Evolutionary conservation across 345 rosid genomes (phyloP).

Genomic region (Alliaria petiolata): DNA sequence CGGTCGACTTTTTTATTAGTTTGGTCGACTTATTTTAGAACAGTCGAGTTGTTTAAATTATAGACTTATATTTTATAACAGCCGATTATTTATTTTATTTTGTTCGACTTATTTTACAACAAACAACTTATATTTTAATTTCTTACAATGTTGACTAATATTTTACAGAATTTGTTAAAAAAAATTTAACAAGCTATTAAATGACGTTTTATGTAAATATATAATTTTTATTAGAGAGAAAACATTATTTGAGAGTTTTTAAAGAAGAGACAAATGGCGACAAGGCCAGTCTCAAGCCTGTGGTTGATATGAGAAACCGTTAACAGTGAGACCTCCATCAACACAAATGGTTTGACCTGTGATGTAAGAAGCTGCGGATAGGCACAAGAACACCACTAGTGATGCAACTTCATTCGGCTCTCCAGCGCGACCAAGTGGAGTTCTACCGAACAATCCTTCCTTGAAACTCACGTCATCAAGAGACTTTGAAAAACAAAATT

Average conservation of each 20-base stretch:
- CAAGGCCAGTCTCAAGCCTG: neutral
- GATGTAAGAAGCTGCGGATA: constrained; percentile 55
- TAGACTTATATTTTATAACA: too few species aligned
- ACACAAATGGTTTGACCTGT: constrained; percentile 49
- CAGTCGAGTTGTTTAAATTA: too few species aligned
- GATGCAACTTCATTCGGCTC: constrained; percentile 49
- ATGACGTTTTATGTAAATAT: too few species aligned
- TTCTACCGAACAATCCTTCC: constrained; percentile 19
- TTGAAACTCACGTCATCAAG: neutral
- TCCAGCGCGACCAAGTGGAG: constrained; percentile 46
- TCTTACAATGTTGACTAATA: too few species aligned
- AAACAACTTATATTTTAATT: too few species aligned
- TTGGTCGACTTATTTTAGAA: too few species aligned
- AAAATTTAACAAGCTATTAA: too few species aligned
- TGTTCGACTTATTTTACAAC: too few species aligned
- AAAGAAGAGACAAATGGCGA: neutral
- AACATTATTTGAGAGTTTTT: neutral
- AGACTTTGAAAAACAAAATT: neutral
- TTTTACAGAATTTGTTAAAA: too few species aligned
- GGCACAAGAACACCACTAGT: constrained; percentile 45
- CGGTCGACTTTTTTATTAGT: too few species aligned
- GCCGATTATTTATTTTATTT: too few species aligned
- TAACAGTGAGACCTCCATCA: constrained; percentile 44
- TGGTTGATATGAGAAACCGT: constrained; percentile 32
- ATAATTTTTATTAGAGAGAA: neutral